Evolutionary conservation across 768 basidiomycete species (phyloP), one percentile per base, ranked within the genome.

Genomic region (Pilatotrama ljubarskyi): DNA sequence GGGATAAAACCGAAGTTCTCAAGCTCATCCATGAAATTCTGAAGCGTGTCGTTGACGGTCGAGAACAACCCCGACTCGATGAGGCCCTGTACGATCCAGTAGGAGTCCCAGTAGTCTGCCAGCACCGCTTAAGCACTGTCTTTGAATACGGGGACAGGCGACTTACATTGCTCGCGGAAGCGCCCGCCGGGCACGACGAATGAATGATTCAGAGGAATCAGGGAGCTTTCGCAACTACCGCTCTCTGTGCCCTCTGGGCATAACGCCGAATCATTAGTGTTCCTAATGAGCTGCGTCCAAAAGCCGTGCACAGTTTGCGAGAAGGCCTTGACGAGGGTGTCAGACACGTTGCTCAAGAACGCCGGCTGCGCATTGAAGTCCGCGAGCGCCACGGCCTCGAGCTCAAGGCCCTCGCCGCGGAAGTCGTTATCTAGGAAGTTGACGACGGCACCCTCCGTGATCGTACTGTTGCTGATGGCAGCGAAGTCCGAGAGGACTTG

Each of bases 21-120:
- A 46, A 98, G 77, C 70, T 96, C 88, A 68, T 98, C 95, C 93
- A 97, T 95, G 69, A 98, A 97, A 75, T 97, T 96, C 63, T 91
- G 85, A 35, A 97, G 76, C 0, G 93, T 91, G 11, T 78, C 84
- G 63, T 91, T 90, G 58, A 82, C 90, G 53, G 91, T 79, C 54
- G 78, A 78, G 65, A 83, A 87, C 13, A 97, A 80, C 63, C 89
- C 82, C 1, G 91, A 93, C 69, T 88, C 77, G 29, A 98, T 75
- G n/a, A 97, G 78, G 38, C 95, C 95, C 65, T 93, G 86, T 9
- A 90, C 74, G 62, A 95, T 93, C 91, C 92, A 95, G 75, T 84
- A 93, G 64, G 88, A 90, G 71, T 84, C 83, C 83, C 82, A 82
- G 44, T 83, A 85, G 65, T 81, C 80, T 82, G 57, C 1, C 26